Evolutionary conservation across 139 green algal species (phyloP).

Genomic region (Desmodesmus armatus): DNA sequence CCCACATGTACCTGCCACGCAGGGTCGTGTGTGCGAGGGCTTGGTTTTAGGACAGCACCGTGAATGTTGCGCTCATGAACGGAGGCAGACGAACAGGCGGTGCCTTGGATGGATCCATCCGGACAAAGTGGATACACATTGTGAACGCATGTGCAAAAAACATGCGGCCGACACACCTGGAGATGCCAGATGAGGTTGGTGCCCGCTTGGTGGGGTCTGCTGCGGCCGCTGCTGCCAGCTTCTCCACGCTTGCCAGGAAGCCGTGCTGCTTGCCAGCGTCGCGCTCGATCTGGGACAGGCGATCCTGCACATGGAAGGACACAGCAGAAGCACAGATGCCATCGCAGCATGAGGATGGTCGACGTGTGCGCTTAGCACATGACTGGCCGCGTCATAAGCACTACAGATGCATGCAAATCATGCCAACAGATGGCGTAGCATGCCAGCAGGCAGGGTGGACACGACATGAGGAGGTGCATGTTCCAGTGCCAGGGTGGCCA

Average conservation of each 20-base stretch:
- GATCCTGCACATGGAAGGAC: neutral
- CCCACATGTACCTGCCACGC: no score
- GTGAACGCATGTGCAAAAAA: neutral
- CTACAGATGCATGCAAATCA: neutral
- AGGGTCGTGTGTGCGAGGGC: no score
- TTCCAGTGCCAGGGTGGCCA: no score
- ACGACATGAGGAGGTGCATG: neutral
- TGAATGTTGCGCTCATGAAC: no score
- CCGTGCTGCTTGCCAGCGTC: slow-evolving; percentile 55
- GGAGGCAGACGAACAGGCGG: no score
- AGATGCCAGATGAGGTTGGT: no score
- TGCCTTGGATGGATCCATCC: no score
- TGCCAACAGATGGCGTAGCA: neutral
- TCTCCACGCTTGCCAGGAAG: slow-evolving; percentile 49
- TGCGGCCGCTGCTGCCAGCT: slow-evolving; percentile 38
- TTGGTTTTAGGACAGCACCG: no score
- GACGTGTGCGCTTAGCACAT: neutral
- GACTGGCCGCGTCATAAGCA: neutral
- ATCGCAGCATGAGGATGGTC: neutral
- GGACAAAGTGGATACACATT: no score
- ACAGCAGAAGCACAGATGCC: neutral
- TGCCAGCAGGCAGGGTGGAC: neutral
- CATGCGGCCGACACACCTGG: slow-evolving; percentile 47
- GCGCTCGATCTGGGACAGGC: slow-evolving; percentile 49
- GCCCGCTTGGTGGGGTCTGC: slow-evolving; percentile 25